Percentiles rank a stretch among this genome's conserved stretches.
phyloP scores from a whole-genome alignment of 164 flowering plant species.

The Umbellularia californica region DNA sequence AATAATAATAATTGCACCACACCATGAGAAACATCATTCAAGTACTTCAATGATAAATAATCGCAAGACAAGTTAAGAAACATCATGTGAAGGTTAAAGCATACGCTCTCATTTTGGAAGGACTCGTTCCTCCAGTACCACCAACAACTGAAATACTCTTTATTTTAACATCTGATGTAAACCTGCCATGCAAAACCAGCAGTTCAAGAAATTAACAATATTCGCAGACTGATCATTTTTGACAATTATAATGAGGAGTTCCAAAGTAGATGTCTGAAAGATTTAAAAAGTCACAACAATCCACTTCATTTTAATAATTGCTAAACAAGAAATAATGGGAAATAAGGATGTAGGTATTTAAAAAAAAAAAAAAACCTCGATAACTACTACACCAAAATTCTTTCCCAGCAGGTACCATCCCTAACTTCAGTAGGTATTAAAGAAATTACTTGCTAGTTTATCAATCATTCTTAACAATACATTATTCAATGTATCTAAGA shows the following conservation, averaged over 20 bases:
- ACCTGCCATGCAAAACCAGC: conserved; percentile 35
- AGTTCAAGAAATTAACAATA: conserved; percentile 1
- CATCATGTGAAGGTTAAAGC: conserved; percentile 19
- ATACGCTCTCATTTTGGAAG: conserved; percentile 96
- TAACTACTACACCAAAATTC: neutral
- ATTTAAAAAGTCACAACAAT: neutral
- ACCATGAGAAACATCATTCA: neutral
- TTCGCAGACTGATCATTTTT: neutral
- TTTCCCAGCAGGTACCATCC: neutral
- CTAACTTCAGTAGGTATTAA: neutral
- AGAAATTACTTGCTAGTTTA: neutral
- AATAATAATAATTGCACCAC: neutral
- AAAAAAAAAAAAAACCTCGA: neutral
- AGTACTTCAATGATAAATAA: neutral
- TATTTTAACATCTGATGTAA: conserved; percentile 92
- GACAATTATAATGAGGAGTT: neutral
- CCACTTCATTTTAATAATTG: too few species aligned
- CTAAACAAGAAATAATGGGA: neutral
- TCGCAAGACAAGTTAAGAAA: neutral
- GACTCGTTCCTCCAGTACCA: conserved; percentile 92
- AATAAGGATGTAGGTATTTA: neutral
- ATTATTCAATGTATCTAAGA: too few species aligned
- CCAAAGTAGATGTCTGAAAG: neutral
- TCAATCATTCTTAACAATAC: neutral
- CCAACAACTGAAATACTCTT: conserved; percentile 93